These are phyloP conservation scores for Saturnispora ahearnii DNA, from an alignment of 805 yeast species.

Conservation along the genomic window DNA sequence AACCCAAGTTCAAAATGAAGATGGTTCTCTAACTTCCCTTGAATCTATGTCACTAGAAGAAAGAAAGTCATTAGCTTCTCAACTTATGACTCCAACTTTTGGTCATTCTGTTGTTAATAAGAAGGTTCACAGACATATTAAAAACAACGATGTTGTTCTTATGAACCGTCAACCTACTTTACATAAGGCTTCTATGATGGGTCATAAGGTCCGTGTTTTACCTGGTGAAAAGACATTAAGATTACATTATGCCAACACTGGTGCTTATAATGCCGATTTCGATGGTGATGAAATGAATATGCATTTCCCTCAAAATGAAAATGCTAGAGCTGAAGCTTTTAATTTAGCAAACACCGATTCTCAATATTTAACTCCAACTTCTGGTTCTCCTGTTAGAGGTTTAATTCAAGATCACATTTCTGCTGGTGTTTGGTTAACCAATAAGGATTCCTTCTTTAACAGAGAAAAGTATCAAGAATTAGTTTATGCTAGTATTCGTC, in stretches of 20 bases:
- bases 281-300: constrained; percentile 99
- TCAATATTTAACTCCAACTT: constrained; percentile 95
- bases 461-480: constrained; percentile 91
- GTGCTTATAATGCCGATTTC: constrained; percentile 97
- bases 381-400: constrained; percentile 98
- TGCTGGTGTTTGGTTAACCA: constrained; percentile 98
- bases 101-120: constrained; percentile 66
- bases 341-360: constrained; percentile 94
- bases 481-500: constrained; percentile 87
- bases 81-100: constrained; percentile 74
- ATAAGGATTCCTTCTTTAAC: constrained; percentile 82
- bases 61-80: constrained; percentile 91
- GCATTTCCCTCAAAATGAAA: constrained; percentile 98
- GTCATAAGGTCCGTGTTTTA: constrained; percentile 91
- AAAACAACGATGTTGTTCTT: constrained; percentile 87
- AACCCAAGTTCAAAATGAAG: constrained; percentile 89
- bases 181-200: constrained; percentile 99
- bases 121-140: constrained; percentile 90
- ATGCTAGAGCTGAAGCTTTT: constrained; percentile 93
- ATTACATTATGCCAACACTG: constrained; percentile 96
- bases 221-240: constrained; percentile 97
- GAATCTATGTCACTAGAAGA: constrained; percentile 88
- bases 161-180: constrained; percentile 99
- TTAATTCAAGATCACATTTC: constrained; percentile 97
- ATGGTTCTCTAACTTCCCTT: constrained; percentile 73